Evolutionary conservation across 208 protist species (phyloP).

Genomic region (Vickermania spadyakhi): DNA sequence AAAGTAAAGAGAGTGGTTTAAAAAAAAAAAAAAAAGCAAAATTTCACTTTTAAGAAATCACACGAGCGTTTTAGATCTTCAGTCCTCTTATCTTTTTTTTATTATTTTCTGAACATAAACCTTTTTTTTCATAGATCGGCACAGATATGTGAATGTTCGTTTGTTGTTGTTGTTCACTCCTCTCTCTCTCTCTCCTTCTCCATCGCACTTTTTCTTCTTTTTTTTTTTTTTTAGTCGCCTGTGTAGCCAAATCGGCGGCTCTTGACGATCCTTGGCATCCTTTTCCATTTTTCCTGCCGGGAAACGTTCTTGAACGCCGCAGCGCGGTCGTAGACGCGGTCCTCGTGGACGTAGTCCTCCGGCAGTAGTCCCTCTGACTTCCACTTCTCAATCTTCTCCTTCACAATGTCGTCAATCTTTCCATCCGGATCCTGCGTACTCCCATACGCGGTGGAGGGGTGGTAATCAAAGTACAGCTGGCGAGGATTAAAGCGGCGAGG

Average conservation of each 20-base stretch:
- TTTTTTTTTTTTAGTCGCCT: slow-evolving; percentile 33
- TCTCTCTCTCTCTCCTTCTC: not conserved
- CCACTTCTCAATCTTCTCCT: slow-evolving; percentile 90
- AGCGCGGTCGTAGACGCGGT: slow-evolving; percentile 70
- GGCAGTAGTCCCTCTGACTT: slow-evolving; percentile 82
- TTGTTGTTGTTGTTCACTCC: not conserved
- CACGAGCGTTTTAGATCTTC: too few species aligned
- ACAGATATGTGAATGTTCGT: too few species aligned
- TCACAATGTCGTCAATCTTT: slow-evolving; percentile 86
- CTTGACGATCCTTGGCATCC: slow-evolving; percentile 58
- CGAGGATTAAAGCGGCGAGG: slow-evolving; percentile 80
- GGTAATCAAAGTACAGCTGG: slow-evolving; percentile 88
- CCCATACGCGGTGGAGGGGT: slow-evolving; percentile 43
- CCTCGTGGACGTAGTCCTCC: slow-evolving; percentile 83
- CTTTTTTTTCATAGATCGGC: too few species aligned
- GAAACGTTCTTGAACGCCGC: slow-evolving; percentile 70
- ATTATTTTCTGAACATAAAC: too few species aligned
- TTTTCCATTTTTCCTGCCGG: slow-evolving; percentile 85
- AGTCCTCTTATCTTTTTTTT: too few species aligned
- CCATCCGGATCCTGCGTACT: slow-evolving; percentile 51
- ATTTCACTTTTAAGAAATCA: too few species aligned
- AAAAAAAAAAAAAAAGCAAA: too few species aligned
- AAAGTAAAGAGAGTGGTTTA: too few species aligned
- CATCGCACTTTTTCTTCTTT: not conserved
- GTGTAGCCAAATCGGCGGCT: slow-evolving; percentile 73